Conservation (phyloP, 108 stramenopile genomes). For the Skeletonema marinoi region DNA sequence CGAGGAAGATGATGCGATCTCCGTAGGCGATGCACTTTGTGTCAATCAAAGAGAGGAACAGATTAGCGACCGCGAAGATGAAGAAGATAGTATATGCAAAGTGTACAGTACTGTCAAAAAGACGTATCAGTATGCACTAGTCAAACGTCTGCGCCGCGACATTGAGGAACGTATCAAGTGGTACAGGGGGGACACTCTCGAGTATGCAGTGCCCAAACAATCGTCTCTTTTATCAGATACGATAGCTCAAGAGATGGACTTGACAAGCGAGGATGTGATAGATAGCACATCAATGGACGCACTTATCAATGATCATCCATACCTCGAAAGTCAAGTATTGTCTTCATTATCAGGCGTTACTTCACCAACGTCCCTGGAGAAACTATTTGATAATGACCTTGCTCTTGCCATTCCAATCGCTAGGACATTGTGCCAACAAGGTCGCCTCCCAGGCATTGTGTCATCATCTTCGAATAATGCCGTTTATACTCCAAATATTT, state of each 20-base stretch:
- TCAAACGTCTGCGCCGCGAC: not conserved
- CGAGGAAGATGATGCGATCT: constrained; percentile 10
- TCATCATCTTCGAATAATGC: constrained; percentile 5
- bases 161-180: constrained; percentile 2
- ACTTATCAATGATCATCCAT: not conserved
- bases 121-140: constrained; percentile 5
- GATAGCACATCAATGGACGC: not conserved
- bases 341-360: constrained; percentile 17
- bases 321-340: constrained; percentile 11
- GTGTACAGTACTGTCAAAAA: not conserved
- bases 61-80: not conserved
- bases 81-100: not conserved
- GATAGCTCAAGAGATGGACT: constrained; percentile 22
- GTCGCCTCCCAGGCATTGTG: not conserved
- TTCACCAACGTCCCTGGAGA: constrained; percentile 18
- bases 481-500: constrained; percentile 29
- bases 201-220: not conserved
- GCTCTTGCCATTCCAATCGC: not conserved
- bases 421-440: not conserved
- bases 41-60: not conserved
- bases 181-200: not conserved
- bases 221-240: not conserved
- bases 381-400: not conserved
- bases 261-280: constrained; percentile 14
- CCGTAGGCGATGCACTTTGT: not conserved